These are phyloP conservation scores for Pestalotiopsis sp. DNA, from an alignment of 2,329 filamentous ascomycete species.

Conservation along the genomic window DNA sequence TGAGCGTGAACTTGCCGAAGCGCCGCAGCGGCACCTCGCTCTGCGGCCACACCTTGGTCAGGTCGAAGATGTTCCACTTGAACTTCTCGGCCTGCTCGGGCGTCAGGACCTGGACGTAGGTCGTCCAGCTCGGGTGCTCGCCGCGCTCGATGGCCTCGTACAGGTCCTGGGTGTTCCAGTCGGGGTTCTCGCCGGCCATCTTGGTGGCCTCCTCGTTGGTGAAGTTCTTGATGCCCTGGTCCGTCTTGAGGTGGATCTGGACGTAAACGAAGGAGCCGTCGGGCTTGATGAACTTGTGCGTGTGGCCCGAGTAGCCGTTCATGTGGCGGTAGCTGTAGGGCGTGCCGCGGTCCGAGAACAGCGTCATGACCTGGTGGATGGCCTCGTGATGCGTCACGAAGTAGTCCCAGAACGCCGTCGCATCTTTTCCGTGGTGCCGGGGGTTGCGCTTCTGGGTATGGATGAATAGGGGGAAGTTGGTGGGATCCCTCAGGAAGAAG, in stretches of 20 bases:
- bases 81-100: conserved; percentile 64
- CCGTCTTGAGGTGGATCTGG: conserved; percentile 65
- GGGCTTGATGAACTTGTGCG: conserved; percentile 67
- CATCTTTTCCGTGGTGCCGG: conserved; percentile 70
- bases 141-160: conserved; percentile 64
- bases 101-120: conserved; percentile 64
- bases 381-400: conserved; percentile 64
- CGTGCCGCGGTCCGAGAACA: conserved; percentile 69
- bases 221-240: conserved; percentile 64
- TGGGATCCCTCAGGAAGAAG: conserved; percentile 76
- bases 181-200: conserved; percentile 60
- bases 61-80: conserved; percentile 67
- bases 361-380: conserved; percentile 65
- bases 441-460: conserved; percentile 80
- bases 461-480: conserved; percentile 76
- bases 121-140: conserved; percentile 65
- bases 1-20: conserved; percentile 65
- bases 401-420: conserved; percentile 59
- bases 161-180: conserved; percentile 65
- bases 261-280: conserved; percentile 68
- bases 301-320: conserved; percentile 70
- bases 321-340: conserved; percentile 68
- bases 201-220: conserved; percentile 58
- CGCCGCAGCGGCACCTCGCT: conserved; percentile 61
- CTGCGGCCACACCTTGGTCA: conserved; percentile 72